phyloP scores from a whole-genome alignment of 768 basidiomycete genomes.

The Tubosaeta sp. region DNA sequence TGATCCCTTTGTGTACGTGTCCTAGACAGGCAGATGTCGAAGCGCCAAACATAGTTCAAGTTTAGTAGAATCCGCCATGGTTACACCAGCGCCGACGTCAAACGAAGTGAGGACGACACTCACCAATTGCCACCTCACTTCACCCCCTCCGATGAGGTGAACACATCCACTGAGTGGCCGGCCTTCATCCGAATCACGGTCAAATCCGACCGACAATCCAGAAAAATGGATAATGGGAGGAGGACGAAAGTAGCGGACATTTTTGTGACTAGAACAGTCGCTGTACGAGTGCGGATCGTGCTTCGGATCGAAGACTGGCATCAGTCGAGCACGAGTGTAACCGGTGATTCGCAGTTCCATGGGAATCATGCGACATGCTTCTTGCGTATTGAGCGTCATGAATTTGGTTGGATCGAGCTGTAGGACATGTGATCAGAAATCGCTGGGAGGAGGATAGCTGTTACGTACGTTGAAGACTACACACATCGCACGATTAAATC shows the following conservation, averaged over 20 bases:
- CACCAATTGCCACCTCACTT: conserved; percentile 51
- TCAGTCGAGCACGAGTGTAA: conserved; percentile 30
- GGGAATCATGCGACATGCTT: conserved; percentile 52
- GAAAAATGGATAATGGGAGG: conserved; percentile 49
- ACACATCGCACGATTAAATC: background rate
- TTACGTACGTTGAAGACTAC: conserved; percentile 24
- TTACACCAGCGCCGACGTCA: background rate
- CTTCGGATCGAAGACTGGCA: conserved; percentile 16
- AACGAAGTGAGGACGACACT: conserved; percentile 5
- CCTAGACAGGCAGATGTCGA: conserved; percentile 8
- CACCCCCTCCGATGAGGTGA: conserved; percentile 45
- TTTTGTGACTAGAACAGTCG: background rate
- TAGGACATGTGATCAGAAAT: background rate
- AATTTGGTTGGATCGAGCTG: conserved; percentile 30
- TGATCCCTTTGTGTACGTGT: conserved; percentile 30
- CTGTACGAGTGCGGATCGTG: conserved; percentile 5
- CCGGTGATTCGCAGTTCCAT: conserved; percentile 41
- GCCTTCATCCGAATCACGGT: conserved; percentile 27
- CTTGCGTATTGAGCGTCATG: conserved; percentile 30
- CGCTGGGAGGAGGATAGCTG: background rate
- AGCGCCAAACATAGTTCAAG: background rate
- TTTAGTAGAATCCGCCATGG: background rate
- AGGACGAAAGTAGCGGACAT: conserved; percentile 25
- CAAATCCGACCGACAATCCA: conserved; percentile 42
- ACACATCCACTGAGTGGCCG: conserved; percentile 42